Evolutionary conservation across 1,284 basidiomycete genomes (phyloP).

Genomic region (Papiliotrema terrestris): DNA sequence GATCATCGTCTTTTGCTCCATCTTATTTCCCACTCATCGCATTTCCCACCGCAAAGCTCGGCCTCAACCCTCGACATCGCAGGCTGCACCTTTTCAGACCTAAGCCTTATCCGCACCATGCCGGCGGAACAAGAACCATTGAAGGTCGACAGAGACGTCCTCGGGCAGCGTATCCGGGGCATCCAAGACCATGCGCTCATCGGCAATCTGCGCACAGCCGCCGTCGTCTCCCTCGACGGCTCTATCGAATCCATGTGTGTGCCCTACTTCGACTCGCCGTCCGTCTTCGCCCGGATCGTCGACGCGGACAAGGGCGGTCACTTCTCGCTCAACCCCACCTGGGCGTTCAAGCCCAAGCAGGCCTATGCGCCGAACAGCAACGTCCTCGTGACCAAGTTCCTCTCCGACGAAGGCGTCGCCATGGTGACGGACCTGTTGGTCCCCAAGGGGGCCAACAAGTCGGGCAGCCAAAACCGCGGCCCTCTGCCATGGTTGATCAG

Average conservation of each 20-base stretch:
- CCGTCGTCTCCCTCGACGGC: constrained; percentile 48
- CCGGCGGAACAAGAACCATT: constrained; percentile 8
- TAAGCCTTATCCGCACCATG: constrained; percentile 1
- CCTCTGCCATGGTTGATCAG: constrained; percentile 79
- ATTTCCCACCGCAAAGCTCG: too few relatives aligned
- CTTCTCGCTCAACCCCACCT: constrained; percentile 71
- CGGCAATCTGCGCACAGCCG: constrained; percentile 51
- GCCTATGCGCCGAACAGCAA: constrained; percentile 84
- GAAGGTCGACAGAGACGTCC: constrained; percentile 14
- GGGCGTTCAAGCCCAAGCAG: constrained; percentile 60
- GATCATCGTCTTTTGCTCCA: too few relatives aligned
- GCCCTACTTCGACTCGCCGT: constrained; percentile 86
- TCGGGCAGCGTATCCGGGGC: constrained; percentile 24
- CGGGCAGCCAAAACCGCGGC: constrained; percentile 25
- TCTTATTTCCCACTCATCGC: too few relatives aligned
- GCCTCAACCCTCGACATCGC: neutral
- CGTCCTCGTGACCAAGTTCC: constrained; percentile 81
- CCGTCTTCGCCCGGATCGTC: constrained; percentile 68
- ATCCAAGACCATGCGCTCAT: constrained; percentile 51
- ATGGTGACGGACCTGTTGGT: constrained; percentile 61
- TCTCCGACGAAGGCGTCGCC: constrained; percentile 75
- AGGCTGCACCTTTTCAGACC: neutral
- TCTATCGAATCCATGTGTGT: constrained; percentile 74
- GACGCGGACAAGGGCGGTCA: constrained; percentile 72
- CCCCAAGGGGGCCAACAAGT: constrained; percentile 37